Percentiles rank a stretch among this genome's conserved stretches.
phyloP scores from a whole-genome alignment of 768 basidiomycete species.

The Solioccasus polychromus region DNA sequence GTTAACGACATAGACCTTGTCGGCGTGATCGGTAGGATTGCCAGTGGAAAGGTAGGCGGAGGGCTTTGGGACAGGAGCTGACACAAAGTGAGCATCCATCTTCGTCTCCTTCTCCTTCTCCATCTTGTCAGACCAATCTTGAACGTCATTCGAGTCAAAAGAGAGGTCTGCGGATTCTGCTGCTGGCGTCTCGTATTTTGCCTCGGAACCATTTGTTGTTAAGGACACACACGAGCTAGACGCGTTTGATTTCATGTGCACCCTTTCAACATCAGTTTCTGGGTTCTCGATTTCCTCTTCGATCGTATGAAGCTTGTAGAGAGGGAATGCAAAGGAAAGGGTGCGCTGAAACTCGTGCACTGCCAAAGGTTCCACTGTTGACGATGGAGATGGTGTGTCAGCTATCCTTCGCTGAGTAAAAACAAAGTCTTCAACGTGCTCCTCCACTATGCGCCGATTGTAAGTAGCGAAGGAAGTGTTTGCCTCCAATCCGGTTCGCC shows the following conservation, averaged over 20 bases:
- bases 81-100: constrained; percentile 16
- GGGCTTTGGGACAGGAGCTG: constrained; percentile 7
- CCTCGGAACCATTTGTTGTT: constrained; percentile 1
- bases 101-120: constrained; percentile 9
- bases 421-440: constrained; percentile 3
- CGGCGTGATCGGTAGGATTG: background rate
- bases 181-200: constrained; percentile 8
- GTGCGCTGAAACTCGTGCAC: background rate
- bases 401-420: background rate
- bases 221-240: background rate
- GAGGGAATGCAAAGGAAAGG: background rate
- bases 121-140: constrained; percentile 15
- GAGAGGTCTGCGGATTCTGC: constrained; percentile 11
- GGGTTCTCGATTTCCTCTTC: background rate
- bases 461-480: background rate
- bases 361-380: background rate
- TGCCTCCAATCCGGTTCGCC: background rate
- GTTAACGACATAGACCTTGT: background rate
- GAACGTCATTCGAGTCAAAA: constrained; percentile 8
- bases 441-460: background rate
- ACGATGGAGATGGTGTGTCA: background rate
- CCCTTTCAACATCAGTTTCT: background rate
- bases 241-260: background rate
- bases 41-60: constrained; percentile 1
- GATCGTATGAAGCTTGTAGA: background rate